Evolutionary conservation across 768 basidiomycete species (phyloP).

Genomic region (Mycena indigotica): DNA sequence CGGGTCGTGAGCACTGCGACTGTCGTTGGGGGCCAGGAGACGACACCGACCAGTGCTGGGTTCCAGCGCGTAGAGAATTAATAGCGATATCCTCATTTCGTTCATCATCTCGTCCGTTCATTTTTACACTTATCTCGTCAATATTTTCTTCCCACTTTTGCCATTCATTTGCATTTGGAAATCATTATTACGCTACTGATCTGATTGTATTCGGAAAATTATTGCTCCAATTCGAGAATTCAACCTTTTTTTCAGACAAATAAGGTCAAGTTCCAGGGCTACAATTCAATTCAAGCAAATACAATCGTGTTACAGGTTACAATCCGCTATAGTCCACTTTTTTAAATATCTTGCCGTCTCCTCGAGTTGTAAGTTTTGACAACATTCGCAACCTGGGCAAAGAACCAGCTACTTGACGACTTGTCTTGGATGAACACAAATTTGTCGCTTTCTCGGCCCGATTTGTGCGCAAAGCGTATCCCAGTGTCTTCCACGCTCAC

Average conservation of each 20-base stretch:
- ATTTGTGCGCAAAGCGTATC: constrained; percentile 83
- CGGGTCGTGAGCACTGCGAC: constrained; percentile 64
- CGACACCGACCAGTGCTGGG: constrained; percentile 37
- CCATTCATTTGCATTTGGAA: constrained; percentile 13
- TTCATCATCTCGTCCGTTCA: constrained; percentile 8
- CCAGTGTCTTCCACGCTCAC: constrained; percentile 90
- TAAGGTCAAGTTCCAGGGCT: no score
- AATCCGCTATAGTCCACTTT: constrained; percentile 15
- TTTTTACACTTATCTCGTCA: constrained; percentile 16
- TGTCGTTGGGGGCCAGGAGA: constrained; percentile 30
- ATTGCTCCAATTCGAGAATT: constrained; percentile 10
- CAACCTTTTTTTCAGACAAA: neutral
- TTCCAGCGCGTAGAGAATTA: constrained; percentile 34
- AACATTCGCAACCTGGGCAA: constrained; percentile 71
- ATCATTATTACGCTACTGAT: constrained; percentile 15
- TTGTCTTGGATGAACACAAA: constrained; percentile 80
- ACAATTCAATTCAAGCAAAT: no score
- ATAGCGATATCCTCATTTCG: neutral
- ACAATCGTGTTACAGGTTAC: neutral
- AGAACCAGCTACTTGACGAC: constrained; percentile 77
- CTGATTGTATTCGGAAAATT: constrained; percentile 22
- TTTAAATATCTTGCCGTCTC: constrained; percentile 64
- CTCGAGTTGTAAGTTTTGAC: constrained; percentile 77
- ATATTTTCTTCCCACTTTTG: constrained; percentile 6
- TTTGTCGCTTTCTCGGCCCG: constrained; percentile 72